phyloP scores from a whole-genome alignment of 2,329 filamentous ascomycete species.

The Diplocarpon rosae region DNA sequence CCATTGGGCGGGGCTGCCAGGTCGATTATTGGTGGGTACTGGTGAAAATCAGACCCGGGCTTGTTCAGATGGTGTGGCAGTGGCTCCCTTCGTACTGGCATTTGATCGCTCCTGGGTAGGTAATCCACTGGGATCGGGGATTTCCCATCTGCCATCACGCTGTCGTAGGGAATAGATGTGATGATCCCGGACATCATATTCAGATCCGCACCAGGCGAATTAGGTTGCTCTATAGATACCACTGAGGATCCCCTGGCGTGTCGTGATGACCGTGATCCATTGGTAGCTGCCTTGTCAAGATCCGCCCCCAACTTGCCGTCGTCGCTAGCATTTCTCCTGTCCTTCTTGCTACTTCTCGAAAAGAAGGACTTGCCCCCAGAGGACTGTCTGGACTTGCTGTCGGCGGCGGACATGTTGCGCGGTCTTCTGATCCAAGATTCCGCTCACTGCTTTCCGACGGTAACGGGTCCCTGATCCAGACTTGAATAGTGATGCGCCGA shows the following conservation, averaged over 20 bases:
- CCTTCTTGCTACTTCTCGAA: conserved; percentile 77
- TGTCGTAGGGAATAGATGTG: conserved; percentile 80
- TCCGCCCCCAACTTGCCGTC: conserved; percentile 43
- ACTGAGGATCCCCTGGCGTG: conserved; percentile 64
- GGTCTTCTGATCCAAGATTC: conserved; percentile 11
- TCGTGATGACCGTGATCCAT: conserved; percentile 60
- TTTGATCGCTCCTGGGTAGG: conserved; percentile 55
- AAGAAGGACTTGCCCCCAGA: conserved; percentile 74
- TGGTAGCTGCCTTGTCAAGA: conserved; percentile 48
- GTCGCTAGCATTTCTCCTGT: conserved; percentile 50
- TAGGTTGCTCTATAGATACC: conserved; percentile 58
- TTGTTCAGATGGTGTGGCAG: conserved; percentile 78
- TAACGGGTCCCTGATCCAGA: conserved; percentile 10
- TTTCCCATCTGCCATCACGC: conserved; percentile 49
- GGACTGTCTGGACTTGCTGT: conserved; percentile 66
- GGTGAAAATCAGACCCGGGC: conserved; percentile 68
- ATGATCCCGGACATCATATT: conserved; percentile 73
- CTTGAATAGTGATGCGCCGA: conserved; percentile 16
- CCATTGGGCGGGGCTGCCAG: conserved; percentile 37
- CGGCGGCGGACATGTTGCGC: conserved; percentile 48
- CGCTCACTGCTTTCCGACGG: conserved; percentile 12
- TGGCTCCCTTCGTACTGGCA: conserved; percentile 55
- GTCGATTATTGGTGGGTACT: conserved; percentile 64
- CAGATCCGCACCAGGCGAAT: conserved; percentile 52
- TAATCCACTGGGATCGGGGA: conserved; percentile 66